These are phyloP conservation scores for Penicillium sp. DNA, from an alignment of 2,329 filamentous ascomycete genomes.

Conservation along the genomic window DNA sequence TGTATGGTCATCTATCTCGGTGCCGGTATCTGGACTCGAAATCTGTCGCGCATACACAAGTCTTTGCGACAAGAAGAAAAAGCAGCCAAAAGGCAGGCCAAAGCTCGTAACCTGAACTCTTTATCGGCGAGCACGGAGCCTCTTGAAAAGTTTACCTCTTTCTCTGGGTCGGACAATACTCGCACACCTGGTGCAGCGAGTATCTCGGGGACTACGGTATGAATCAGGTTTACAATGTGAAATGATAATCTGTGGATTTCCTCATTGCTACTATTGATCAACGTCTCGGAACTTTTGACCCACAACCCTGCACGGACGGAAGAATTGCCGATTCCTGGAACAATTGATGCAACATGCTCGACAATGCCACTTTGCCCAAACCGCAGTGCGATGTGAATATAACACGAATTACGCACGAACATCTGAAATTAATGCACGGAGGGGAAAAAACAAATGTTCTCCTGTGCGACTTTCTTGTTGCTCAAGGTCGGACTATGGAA, in stretches of 20 bases:
- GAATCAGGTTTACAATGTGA: background rate
- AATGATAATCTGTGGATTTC: background rate
- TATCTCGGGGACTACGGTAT: background rate
- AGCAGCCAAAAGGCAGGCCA: background rate
- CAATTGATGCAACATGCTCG: too few relatives aligned
- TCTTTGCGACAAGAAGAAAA: background rate
- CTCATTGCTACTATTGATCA: background rate
- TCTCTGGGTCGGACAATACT: background rate
- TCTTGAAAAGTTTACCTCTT: background rate
- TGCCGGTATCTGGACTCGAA: constrained; percentile 10
- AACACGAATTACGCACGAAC: too few relatives aligned
- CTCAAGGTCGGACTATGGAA: too few relatives aligned
- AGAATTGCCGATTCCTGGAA: too few relatives aligned
- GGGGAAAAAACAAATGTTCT: too few relatives aligned
- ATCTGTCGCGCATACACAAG: background rate
- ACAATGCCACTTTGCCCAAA: too few relatives aligned
- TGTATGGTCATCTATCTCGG: constrained; percentile 11
- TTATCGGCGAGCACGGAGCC: background rate
- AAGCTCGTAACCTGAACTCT: background rate
- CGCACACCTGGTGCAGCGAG: background rate
- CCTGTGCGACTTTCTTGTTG: too few relatives aligned
- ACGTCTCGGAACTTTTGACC: background rate
- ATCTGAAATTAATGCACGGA: too few relatives aligned
- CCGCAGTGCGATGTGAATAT: too few relatives aligned
- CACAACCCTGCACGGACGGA: too few relatives aligned